phyloP scores from a whole-genome alignment of 2,329 filamentous ascomycete genomes.

The Septoria linicola region DNA sequence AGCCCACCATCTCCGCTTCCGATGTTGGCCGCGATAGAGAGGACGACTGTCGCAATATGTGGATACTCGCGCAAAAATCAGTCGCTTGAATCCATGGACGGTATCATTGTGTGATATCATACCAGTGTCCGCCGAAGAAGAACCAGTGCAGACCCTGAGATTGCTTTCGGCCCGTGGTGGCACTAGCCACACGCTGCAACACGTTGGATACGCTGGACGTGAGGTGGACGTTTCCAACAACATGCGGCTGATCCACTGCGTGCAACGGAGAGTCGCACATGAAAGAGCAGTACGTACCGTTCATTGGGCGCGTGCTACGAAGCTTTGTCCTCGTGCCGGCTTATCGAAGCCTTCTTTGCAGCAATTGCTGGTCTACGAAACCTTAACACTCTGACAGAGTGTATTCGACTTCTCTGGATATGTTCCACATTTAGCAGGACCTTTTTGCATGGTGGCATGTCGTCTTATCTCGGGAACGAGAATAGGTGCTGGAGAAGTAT shows the following conservation, averaged over 20 bases:
- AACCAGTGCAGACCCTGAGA: slow-evolving; percentile 11
- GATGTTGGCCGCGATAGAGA: slow-evolving; percentile 6
- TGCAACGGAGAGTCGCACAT: slow-evolving; percentile 2
- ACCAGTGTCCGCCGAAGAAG: slow-evolving; percentile 10
- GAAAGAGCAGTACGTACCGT: neutral
- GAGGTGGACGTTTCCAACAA: slow-evolving; percentile 19
- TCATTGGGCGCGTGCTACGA: slow-evolving; percentile 7
- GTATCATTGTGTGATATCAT: slow-evolving; percentile 12
- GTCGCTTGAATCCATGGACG: neutral
- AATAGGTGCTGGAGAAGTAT: slow-evolving; percentile 24
- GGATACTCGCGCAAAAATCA: neutral
- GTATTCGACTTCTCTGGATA: neutral
- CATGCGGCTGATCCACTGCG: slow-evolving; percentile 20
- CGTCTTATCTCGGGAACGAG: slow-evolving; percentile 22
- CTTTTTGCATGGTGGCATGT: slow-evolving; percentile 12
- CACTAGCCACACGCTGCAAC: slow-evolving; percentile 3
- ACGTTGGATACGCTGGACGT: slow-evolving; percentile 5
- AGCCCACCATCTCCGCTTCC: slow-evolving; percentile 8
- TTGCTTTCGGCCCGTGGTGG: slow-evolving; percentile 13
- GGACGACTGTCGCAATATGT: neutral
- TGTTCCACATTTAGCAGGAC: slow-evolving; percentile 13
- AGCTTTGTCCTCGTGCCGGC: slow-evolving; percentile 7
- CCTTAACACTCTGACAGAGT: neutral
- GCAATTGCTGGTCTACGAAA: neutral
- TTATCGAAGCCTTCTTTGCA: slow-evolving; percentile 2